A percentile compares a stretch with the other conserved stretches of the same genome.
phyloP scores from a whole-genome alignment of 306 rosid genomes.

The Cucumis melo region DNA sequence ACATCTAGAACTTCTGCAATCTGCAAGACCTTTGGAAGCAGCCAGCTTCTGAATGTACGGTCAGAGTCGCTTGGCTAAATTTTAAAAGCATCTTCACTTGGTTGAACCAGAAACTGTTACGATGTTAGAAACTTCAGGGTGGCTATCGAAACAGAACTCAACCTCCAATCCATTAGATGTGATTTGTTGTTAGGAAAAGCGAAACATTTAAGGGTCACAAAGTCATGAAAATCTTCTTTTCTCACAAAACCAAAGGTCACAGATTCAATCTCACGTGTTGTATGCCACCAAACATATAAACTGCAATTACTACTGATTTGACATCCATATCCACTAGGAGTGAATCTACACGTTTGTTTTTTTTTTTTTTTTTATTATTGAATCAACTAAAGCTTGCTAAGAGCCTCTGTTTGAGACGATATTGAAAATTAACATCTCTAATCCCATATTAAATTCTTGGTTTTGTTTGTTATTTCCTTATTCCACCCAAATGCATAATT shows the following conservation, averaged over 20 bases:
- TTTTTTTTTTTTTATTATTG: too few relatives aligned
- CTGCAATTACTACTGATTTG: background rate
- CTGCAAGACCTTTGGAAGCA: slow-evolving; percentile 52
- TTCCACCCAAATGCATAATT: slow-evolving; percentile 22
- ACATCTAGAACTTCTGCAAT: slow-evolving; percentile 45
- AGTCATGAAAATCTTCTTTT: background rate
- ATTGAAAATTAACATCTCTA: background rate
- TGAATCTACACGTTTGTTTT: background rate
- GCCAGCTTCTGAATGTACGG: slow-evolving; percentile 55
- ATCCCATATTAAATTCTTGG: background rate
- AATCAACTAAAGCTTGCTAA: background rate
- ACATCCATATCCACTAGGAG: background rate
- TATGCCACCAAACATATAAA: background rate
- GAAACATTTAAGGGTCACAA: background rate
- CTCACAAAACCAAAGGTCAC: background rate
- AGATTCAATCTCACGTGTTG: background rate
- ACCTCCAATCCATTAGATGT: background rate
- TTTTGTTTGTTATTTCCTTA: background rate
- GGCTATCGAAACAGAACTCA: background rate
- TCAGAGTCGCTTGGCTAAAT: background rate
- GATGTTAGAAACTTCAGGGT: background rate
- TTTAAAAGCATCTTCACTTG: background rate
- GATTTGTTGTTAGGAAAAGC: background rate
- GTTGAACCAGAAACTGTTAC: background rate
- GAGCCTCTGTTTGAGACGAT: background rate